A percentile compares a stretch with the other conserved stretches of the same genome.
Evolutionary conservation across 2,329 filamentous ascomycete species (phyloP).

Genomic region (Talaromyces sp.): DNA sequence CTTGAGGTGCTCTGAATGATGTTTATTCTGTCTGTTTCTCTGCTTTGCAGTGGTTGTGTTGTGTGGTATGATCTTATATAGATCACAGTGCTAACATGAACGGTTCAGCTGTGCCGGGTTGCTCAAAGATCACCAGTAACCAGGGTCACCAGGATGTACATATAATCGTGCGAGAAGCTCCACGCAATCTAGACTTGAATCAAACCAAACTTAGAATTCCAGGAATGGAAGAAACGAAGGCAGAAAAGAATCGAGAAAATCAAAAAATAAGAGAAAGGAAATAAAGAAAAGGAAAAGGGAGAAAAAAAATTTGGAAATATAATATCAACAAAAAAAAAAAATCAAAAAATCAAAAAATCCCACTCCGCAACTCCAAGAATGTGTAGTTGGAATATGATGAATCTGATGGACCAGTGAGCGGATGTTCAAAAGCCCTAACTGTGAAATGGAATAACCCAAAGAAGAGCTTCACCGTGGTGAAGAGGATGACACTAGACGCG

Average conservation of each 20-base stretch:
- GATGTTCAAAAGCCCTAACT: background rate
- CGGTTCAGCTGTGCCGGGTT: background rate
- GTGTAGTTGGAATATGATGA: constrained; percentile 16
- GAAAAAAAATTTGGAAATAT: background rate
- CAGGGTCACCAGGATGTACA: background rate
- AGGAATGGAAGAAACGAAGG: background rate
- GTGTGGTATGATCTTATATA: too few relatives aligned
- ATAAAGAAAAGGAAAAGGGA: background rate
- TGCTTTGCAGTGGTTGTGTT: too few relatives aligned
- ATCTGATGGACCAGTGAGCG: constrained; percentile 15
- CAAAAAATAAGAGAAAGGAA: too few relatives aligned
- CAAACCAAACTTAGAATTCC: background rate
- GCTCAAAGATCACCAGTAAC: background rate
- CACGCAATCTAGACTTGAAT: background rate
- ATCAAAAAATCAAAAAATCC: background rate
- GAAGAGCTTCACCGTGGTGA: background rate
- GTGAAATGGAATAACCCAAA: constrained; percentile 4
- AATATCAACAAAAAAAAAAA: background rate
- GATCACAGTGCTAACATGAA: too few relatives aligned
- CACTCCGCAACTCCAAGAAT: background rate
- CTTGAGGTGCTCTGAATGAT: too few relatives aligned
- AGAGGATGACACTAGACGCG: constrained; percentile 3
- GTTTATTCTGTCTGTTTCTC: too few relatives aligned
- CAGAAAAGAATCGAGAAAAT: background rate
- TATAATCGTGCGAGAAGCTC: constrained; percentile 1